phyloP scores from a whole-genome alignment of 1,284 basidiomycete species.

The Malassezia obtusa region DNA sequence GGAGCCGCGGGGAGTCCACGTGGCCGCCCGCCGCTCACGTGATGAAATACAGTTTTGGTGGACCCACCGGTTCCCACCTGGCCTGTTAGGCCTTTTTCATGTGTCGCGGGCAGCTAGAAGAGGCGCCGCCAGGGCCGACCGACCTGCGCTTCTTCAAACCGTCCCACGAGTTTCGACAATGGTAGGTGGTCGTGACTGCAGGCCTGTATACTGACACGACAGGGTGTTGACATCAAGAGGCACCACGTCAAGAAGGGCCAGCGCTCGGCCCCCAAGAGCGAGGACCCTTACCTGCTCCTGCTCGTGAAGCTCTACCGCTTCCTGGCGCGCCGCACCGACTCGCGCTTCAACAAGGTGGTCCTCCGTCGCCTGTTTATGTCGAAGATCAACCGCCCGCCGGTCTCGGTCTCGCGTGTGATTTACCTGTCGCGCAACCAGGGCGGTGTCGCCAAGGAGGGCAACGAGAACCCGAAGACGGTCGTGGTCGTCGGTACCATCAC shows the following conservation, averaged over 20 bases:
- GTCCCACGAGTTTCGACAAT: conserved; percentile 17
- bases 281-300: conserved; percentile 97
- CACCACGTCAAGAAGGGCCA: conserved; percentile 99
- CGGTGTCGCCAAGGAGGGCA: conserved; percentile 45
- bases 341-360: conserved; percentile 93
- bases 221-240: conserved; percentile 95
- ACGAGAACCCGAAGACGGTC: conserved; percentile 60
- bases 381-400: conserved; percentile 91
- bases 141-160: conserved; percentile 11
- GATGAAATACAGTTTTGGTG: conserved; percentile 14
- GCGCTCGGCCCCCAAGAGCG: conserved; percentile 89
- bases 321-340: conserved; percentile 91
- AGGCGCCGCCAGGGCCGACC: not conserved
- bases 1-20: not conserved
- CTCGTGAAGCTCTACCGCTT: conserved; percentile 99
- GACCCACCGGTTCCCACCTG: not conserved
- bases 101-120: conserved; percentile 1
- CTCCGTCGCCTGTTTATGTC: conserved; percentile 94
- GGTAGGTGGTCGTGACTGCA: conserved; percentile 6
- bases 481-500: conserved; percentile 87
- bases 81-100: not conserved
- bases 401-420: conserved; percentile 56
- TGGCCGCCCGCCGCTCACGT: conserved; percentile 3
- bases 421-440: conserved; percentile 46
- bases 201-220: conserved; percentile 6